Base-by-base conservation (phyloP, 176 grass and related monocot genomes). In the Chloris gayana region DNA sequence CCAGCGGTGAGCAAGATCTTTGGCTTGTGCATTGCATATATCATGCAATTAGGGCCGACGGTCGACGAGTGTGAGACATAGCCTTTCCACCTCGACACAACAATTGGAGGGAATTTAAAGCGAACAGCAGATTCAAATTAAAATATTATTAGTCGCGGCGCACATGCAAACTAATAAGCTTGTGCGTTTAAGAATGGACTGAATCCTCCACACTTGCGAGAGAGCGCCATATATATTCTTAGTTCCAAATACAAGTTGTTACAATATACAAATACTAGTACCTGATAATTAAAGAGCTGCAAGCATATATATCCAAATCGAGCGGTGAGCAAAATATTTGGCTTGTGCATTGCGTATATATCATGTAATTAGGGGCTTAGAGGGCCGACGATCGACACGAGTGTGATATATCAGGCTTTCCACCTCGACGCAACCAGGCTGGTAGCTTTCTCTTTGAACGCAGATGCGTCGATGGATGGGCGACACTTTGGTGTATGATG, bases 1-100 rank as follows among this genome's bases (percentile, higher is more conserved):
- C 26, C 35, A 27, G 4, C 17, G 59, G 26, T 26, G 12, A 14
- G 26, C 13, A 63, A 31, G 31, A 1, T 18, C 47, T 50, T 50
- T 50, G 9, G 12, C 9, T 44, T 10, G 0, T 37, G 41, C 1
- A 8, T 8, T 10, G 9, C 10, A 42, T 1, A 42, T 42, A 11
- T 11, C 41, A 42, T 42, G 39, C 10, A 42, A 42, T n/a, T n/a
- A 9, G 39, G 39, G 39, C 35, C 35, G 39, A 9, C 7, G 9
- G 18, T 18, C 38, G 74, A 77, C 38, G 63, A 77, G 75, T 64
- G 59, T 64, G 14, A 46, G 14, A 37, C 7, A 6, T n/a, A 73
- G 33, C 9, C 19, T 35, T 34, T 30, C 32, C 74, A 10, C 22
- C 25, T 45, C 39, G 30, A 47, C n/a, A n/a, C n/a, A n/a, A n/a